Percentiles rank a stretch among this genome's conserved stretches.
These are phyloP conservation scores for Rosa hybrid DNA, from an alignment of 331 rosid species.

Conservation along the genomic window DNA sequence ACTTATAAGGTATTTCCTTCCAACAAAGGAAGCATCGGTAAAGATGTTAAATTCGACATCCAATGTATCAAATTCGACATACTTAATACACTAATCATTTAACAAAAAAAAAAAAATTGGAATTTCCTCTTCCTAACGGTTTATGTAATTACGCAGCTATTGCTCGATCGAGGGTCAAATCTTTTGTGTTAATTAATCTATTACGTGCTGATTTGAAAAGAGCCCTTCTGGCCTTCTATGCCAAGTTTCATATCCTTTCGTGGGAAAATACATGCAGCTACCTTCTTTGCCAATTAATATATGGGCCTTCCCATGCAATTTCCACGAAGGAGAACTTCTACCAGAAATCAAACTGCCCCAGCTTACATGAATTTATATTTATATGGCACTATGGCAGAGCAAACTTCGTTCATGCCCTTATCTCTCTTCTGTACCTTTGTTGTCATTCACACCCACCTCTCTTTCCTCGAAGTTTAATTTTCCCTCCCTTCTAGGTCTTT, in stretches of 20 bases:
- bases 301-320: conserved; percentile 58
- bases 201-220: neutral
- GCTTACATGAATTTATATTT: neutral
- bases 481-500: conserved; percentile 7
- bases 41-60: no score
- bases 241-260: conserved; percentile 9
- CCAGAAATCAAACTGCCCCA: conserved; percentile 14
- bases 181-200: neutral
- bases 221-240: neutral
- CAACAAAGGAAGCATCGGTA: no score
- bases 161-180: neutral
- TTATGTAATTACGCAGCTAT: neutral
- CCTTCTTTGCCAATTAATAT: conserved; percentile 7
- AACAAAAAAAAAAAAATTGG: no score
- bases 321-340: conserved; percentile 52
- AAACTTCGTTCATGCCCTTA: conserved; percentile 10
- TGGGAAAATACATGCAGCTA: conserved; percentile 21
- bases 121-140: neutral
- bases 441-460: conserved; percentile 32
- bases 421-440: conserved; percentile 24
- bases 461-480: conserved; percentile 30
- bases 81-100: no score
- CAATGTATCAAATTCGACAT: no score
- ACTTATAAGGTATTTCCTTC: no score
- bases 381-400: neutral